phyloP scores from a whole-genome alignment of 305 asterid genomes.

The Fraxinus sp. region DNA sequence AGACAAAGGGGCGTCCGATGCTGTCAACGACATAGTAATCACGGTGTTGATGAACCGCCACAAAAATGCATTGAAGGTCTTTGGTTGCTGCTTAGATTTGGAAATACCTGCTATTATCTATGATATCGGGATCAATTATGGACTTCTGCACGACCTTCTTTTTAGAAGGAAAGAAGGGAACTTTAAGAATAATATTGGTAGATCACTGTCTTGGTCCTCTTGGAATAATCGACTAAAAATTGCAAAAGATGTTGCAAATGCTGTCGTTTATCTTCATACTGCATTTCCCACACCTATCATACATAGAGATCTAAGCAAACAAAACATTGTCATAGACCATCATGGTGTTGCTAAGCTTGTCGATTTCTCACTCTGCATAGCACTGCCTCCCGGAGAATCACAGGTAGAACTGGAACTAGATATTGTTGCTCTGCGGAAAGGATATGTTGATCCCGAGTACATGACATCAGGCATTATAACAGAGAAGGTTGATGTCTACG shows the following conservation, averaged over 20 bases:
- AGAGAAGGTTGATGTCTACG: constrained; percentile 22
- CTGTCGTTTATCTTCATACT: constrained; percentile 22
- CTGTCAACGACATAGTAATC: too few species aligned
- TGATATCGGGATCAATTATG: neutral
- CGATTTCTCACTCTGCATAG: constrained; percentile 6
- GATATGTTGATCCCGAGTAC: constrained; percentile 15
- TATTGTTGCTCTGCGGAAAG: neutral
- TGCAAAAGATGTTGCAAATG: constrained; percentile 14
- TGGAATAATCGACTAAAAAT: constrained; percentile 13
- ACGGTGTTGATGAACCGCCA: neutral
- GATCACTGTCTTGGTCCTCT: neutral
- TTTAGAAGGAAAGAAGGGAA: too few species aligned
- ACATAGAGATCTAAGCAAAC: neutral
- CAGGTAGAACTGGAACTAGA: neutral
- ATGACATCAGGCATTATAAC: neutral
- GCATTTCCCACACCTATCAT: constrained; percentile 23
- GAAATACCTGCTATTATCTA: neutral
- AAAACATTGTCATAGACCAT: constrained; percentile 7
- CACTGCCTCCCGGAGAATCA: neutral
- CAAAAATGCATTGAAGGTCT: neutral
- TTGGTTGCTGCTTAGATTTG: too few species aligned
- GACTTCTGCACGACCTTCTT: neutral
- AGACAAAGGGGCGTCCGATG: too few species aligned
- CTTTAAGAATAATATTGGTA: neutral
- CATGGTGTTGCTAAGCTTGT: constrained; percentile 23